Conservation (phyloP, 2,329 filamentous ascomycete genomes). For the Mycosphaerella arachidis region DNA sequence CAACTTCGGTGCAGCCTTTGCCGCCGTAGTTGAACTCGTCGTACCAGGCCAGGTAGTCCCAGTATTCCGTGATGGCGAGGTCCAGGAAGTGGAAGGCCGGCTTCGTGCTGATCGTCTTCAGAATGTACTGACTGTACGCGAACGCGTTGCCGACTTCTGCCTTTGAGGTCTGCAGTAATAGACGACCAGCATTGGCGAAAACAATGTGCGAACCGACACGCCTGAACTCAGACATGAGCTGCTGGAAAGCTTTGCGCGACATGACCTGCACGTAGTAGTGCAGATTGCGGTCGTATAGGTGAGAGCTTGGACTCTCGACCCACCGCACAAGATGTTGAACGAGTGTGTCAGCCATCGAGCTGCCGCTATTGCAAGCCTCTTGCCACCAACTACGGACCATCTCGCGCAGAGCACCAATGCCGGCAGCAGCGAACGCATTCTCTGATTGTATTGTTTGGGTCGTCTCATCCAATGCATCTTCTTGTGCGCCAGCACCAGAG, state of each 20-base stretch:
- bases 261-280: slow-evolving; percentile 99
- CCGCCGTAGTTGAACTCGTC: slow-evolving; percentile 99
- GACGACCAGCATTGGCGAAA: slow-evolving; percentile 84
- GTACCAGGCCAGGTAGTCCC: slow-evolving; percentile 99
- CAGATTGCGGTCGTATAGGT: slow-evolving; percentile 88
- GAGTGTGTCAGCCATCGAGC: slow-evolving; percentile 93
- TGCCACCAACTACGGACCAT: slow-evolving; percentile 99
- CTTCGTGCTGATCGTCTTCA: slow-evolving; percentile 94
- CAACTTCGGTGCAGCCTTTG: slow-evolving; percentile 79
- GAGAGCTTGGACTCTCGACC: slow-evolving; percentile 90
- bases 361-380: slow-evolving; percentile 73
- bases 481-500: slow-evolving; percentile 65
- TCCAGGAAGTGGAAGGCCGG: slow-evolving; percentile 97
- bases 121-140: slow-evolving; percentile 93
- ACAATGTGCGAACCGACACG: slow-evolving; percentile 91
- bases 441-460: slow-evolving; percentile 73
- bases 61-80: slow-evolving; percentile 96
- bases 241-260: slow-evolving; percentile 93
- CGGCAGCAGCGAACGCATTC: slow-evolving; percentile 87
- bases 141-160: slow-evolving; percentile 94
- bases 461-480: slow-evolving; percentile 58
- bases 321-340: slow-evolving; percentile 96
- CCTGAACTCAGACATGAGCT: slow-evolving; percentile 94
- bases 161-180: slow-evolving; percentile 93
- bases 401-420: slow-evolving; percentile 83